Conservation (phyloP, 768 basidiomycete species). For the Lentinus brumalis region DNA sequence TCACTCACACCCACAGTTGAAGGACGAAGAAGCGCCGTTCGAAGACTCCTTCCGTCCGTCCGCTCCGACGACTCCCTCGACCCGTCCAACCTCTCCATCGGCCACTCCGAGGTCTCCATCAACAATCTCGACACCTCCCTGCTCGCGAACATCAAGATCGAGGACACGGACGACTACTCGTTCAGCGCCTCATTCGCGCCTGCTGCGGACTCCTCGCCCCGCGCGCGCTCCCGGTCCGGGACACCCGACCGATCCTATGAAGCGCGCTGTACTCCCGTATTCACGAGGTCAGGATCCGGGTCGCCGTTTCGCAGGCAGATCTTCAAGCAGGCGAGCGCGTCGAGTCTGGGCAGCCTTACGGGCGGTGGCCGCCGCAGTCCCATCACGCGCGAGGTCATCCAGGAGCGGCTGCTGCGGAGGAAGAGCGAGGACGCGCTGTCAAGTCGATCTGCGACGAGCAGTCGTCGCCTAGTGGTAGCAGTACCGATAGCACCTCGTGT, state of each 20-base stretch:
- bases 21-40: conserved; percentile 28
- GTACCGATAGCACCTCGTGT: too few species aligned
- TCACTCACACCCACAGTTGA: conserved; percentile 24
- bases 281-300: conserved; percentile 16
- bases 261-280: conserved; percentile 14
- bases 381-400: conserved; percentile 57
- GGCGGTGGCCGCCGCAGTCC: conserved; percentile 38
- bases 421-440: conserved; percentile 47
- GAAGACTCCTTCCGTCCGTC: conserved; percentile 27
- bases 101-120: conserved; percentile 39
- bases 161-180: conserved; percentile 6
- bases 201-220: conserved; percentile 7
- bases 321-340: conserved; percentile 23
- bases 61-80: conserved; percentile 23
- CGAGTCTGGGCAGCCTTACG: conserved; percentile 17
- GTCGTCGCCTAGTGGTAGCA: too few species aligned
- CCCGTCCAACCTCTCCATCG: conserved; percentile 31
- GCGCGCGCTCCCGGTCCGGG: not conserved
- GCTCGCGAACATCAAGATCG: conserved; percentile 5
- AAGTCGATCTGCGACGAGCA: not conserved
- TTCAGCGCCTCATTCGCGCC: conserved; percentile 10
- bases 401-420: conserved; percentile 47
- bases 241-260: conserved; percentile 13
- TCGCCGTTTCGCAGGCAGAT: conserved; percentile 18
- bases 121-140: conserved; percentile 33